A percentile compares a stretch with the other conserved stretches of the same genome.
These are phyloP conservation scores for Auriscalpium vulgare DNA, from an alignment of 768 basidiomycete species.

Conservation along the genomic window DNA sequence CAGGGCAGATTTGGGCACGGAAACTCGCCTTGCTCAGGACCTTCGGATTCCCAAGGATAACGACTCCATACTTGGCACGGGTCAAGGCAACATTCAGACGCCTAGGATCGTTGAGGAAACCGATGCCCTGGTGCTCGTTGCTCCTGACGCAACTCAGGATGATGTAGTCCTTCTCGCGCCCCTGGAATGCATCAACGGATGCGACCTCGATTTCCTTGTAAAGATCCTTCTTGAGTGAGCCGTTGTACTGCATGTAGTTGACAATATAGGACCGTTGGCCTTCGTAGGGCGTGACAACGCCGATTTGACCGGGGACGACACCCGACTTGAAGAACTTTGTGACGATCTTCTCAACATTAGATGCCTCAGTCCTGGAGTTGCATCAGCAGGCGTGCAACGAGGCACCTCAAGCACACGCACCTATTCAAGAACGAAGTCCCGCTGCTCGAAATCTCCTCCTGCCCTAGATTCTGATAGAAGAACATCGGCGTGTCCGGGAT, in stretches of 20 bases:
- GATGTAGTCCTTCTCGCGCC: slow-evolving; percentile 99
- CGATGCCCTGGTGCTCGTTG: slow-evolving; percentile 99
- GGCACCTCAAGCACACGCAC: slow-evolving; percentile 27
- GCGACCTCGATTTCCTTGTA: slow-evolving; percentile 99
- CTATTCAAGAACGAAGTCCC: slow-evolving; percentile 98
- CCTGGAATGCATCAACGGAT: slow-evolving; percentile 98
- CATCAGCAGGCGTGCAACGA: background rate
- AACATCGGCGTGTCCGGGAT: slow-evolving; percentile 97
- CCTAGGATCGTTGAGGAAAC: slow-evolving; percentile 96
- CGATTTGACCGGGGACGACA: slow-evolving; percentile 91
- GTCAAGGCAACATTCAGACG: slow-evolving; percentile 96
- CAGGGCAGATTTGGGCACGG: background rate
- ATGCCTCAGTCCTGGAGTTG: slow-evolving; percentile 79
- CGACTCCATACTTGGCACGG: slow-evolving; percentile 95
- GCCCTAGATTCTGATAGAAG: slow-evolving; percentile 98
- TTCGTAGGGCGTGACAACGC: slow-evolving; percentile 98
- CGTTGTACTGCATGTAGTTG: slow-evolving; percentile 99
- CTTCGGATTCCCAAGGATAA: slow-evolving; percentile 99
- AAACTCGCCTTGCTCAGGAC: slow-evolving; percentile 88
- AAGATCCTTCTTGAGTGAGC: slow-evolving; percentile 96
- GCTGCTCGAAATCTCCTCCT: slow-evolving; percentile 97
- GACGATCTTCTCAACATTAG: slow-evolving; percentile 99
- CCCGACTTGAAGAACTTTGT: slow-evolving; percentile 99
- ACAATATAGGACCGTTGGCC: slow-evolving; percentile 98
- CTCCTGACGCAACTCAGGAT: slow-evolving; percentile 96